Percentiles rank a stretch among this genome's conserved stretches.
Evolutionary conservation across 2,329 filamentous ascomycete species (phyloP).

Genomic region (Phyllosticta ampelicida): DNA sequence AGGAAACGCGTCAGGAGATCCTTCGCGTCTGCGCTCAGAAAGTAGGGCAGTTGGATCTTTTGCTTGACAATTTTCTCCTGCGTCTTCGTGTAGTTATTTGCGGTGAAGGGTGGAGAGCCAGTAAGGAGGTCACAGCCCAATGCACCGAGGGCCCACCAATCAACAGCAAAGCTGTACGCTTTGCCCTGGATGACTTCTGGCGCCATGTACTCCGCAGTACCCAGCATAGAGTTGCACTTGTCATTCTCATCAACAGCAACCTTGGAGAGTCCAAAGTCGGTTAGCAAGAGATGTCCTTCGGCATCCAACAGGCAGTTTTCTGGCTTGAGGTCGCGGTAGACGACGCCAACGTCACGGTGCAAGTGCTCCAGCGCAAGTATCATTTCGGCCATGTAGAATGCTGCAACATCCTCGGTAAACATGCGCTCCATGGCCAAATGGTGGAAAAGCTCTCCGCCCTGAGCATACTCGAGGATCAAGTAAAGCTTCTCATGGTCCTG

Average conservation of each 20-base stretch:
- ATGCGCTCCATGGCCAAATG: slow-evolving; percentile 89
- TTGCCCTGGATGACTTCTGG: slow-evolving; percentile 84
- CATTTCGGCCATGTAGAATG: slow-evolving; percentile 99
- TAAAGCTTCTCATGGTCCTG: slow-evolving; percentile 98
- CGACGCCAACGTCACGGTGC: slow-evolving; percentile 81
- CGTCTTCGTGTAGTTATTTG: slow-evolving; percentile 85
- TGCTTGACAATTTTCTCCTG: slow-evolving; percentile 93
- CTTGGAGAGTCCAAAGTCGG: slow-evolving; percentile 95
- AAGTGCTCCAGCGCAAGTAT: slow-evolving; percentile 87
- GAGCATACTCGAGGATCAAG: slow-evolving; percentile 92
- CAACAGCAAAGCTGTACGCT: slow-evolving; percentile 86
- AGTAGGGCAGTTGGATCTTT: slow-evolving; percentile 83
- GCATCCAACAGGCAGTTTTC: slow-evolving; percentile 92
- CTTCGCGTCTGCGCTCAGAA: slow-evolving; percentile 81
- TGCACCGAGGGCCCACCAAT: slow-evolving; percentile 98
- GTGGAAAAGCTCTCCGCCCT: slow-evolving; percentile 94
- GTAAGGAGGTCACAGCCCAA: slow-evolving; percentile 89
- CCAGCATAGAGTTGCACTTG: slow-evolving; percentile 78
- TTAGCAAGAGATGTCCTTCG: slow-evolving; percentile 84
- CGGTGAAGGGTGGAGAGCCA: slow-evolving; percentile 81
- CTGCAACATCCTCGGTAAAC: slow-evolving; percentile 80
- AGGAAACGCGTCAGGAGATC: slow-evolving; percentile 83
- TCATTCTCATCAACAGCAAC: slow-evolving; percentile 66
- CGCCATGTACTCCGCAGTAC: slow-evolving; percentile 98
- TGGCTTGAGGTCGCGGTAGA: slow-evolving; percentile 95